Conservation (phyloP, 495 filamentous ascomycete species). For the Amorphotheca resinae region DNA sequence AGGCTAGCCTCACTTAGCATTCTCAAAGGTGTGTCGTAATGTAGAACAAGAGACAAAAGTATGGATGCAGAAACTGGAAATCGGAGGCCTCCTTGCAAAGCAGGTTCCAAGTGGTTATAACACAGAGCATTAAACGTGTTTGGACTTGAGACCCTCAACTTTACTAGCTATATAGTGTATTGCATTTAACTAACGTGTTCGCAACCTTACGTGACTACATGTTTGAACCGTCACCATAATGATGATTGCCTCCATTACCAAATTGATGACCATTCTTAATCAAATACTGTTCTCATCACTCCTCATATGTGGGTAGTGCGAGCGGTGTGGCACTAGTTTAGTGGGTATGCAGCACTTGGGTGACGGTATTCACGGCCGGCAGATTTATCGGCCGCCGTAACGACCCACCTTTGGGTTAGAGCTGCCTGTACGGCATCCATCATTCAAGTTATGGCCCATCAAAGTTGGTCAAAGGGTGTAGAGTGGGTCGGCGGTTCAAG, state of each 20-base stretch:
- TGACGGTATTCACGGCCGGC: too few species aligned
- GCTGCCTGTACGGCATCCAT: neutral
- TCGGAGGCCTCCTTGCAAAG: neutral
- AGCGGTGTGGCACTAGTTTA: neutral
- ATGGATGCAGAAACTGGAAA: neutral
- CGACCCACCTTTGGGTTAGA: too few species aligned
- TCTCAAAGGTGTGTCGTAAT: neutral
- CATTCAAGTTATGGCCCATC: neutral
- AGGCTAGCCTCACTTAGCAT: neutral
- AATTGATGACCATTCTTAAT: neutral
- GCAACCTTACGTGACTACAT: neutral
- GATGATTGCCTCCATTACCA: neutral
- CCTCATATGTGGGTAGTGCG: neutral
- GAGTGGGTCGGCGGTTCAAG: neutral
- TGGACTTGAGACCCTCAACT: neutral
- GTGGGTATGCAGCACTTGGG: too few species aligned
- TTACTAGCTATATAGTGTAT: neutral
- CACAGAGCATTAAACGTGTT: neutral
- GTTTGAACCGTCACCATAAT: neutral
- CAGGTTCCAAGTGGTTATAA: neutral
- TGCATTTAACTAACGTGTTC: neutral
- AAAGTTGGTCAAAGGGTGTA: neutral
- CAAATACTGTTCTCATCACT: neutral
- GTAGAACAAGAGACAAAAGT: neutral
- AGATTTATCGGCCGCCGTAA: too few species aligned